These are phyloP conservation scores for Exidia glandulosa DNA, from an alignment of 768 basidiomycete species.

Conservation along the genomic window DNA sequence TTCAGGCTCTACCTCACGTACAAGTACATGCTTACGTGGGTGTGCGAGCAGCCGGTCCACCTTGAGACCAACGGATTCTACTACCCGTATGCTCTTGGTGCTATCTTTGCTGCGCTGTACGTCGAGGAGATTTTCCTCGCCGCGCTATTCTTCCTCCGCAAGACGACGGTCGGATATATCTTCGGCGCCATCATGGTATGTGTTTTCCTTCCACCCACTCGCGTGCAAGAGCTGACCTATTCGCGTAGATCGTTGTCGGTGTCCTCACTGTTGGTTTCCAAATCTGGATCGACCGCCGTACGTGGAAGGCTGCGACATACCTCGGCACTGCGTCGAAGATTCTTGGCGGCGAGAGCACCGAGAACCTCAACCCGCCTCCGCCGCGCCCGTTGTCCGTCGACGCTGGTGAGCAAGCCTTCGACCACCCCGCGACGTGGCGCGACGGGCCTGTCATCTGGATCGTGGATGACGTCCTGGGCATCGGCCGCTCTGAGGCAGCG, in stretches of 20 bases:
- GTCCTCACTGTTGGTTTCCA: neutral
- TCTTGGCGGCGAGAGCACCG: slow-evolving; percentile 14
- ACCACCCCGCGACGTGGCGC: slow-evolving; percentile 36
- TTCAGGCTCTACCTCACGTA: slow-evolving; percentile 17
- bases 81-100: slow-evolving; percentile 25
- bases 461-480: slow-evolving; percentile 30
- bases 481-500: slow-evolving; percentile 22
- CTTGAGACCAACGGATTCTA: slow-evolving; percentile 28
- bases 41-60: slow-evolving; percentile 22
- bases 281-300: slow-evolving; percentile 2
- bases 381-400: slow-evolving; percentile 3
- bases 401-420: slow-evolving; percentile 26
- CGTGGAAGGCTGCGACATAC: slow-evolving; percentile 8
- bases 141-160: slow-evolving; percentile 57
- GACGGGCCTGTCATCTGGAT: slow-evolving; percentile 33
- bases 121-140: slow-evolving; percentile 57
- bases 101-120: slow-evolving; percentile 52
- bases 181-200: slow-evolving; percentile 21
- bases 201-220: slow-evolving; percentile 7
- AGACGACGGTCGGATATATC: slow-evolving; percentile 21
- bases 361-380: slow-evolving; percentile 8
- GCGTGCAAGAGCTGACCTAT: slow-evolving; percentile 24
- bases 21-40: slow-evolving; percentile 25
- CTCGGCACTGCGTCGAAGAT: slow-evolving; percentile 1
- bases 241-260: slow-evolving; percentile 34